A percentile compares a stretch with the other conserved stretches of the same genome.
phyloP scores from a whole-genome alignment of 1,284 basidiomycete genomes.

The Pisolithus thermaeus region DNA sequence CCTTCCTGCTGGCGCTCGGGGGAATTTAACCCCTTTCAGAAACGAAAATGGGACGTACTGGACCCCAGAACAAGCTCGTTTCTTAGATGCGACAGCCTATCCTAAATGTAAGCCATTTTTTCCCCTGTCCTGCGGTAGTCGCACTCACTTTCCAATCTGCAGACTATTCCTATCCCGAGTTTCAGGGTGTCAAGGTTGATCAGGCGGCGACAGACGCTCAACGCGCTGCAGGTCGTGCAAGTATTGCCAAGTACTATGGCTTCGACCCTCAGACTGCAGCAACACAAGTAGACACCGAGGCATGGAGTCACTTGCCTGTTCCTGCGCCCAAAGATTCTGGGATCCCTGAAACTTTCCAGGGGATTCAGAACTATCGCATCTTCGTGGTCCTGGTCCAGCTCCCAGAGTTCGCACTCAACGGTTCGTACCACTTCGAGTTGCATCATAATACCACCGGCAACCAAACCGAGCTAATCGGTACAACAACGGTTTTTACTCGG shows the following conservation, averaged over 20 bases:
- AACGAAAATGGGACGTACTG: constrained; percentile 19
- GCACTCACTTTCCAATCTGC: too few species aligned
- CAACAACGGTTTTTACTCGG: constrained; percentile 17
- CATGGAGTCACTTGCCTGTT: constrained; percentile 17
- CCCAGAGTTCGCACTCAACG: constrained; percentile 17
- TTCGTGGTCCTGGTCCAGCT: constrained; percentile 20
- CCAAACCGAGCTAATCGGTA: constrained; percentile 12
- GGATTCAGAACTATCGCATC: constrained; percentile 15
- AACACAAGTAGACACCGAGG: background rate
- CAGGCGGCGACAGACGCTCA: constrained; percentile 8
- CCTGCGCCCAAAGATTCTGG: constrained; percentile 2
- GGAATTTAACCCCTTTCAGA: constrained; percentile 18
- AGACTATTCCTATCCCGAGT: constrained; percentile 24
- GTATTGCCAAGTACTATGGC: constrained; percentile 16
- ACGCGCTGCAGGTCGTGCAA: constrained; percentile 15
- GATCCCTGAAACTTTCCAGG: constrained; percentile 13
- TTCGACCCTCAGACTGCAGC: constrained; percentile 15
- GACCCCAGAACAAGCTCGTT: constrained; percentile 19
- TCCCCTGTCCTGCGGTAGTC: too few species aligned
- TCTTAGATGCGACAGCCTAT: constrained; percentile 10
- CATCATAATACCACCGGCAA: constrained; percentile 8
- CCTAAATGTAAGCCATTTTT: constrained; percentile 14
- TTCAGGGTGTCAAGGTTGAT: constrained; percentile 21
- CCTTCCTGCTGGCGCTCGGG: constrained; percentile 15
- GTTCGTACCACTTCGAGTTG: constrained; percentile 17